Evolutionary conservation across 306 rosid species (phyloP), one percentile per base, ranked within the genome.

Genomic region (Trifolium pratense): DNA sequence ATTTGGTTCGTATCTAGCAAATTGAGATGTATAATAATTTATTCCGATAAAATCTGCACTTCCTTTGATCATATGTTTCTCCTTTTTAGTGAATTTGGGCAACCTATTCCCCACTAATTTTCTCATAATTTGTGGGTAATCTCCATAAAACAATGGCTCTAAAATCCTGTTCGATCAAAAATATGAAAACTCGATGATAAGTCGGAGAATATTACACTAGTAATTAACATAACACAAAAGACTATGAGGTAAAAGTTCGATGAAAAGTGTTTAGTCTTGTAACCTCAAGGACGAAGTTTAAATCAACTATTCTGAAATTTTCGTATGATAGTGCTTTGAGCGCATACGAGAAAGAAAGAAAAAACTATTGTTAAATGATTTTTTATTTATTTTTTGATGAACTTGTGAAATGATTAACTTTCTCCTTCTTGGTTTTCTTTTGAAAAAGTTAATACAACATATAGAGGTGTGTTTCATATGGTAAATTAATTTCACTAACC

Each of bases 21-120:
- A 77, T 3, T n/a, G 62, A 18, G 87, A 80, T 14, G 17, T 49
- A 49, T 84, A 84, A 61, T 84, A 84, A 48, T 84, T 84, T 3
- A 84, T 57, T 2, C 80, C 85, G 31, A 80, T 48, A 36, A 84
- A 84, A 23, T 78, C 78, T 1, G 66, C 3, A 34, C 78, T 61
- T 45, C 85, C 85, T 60, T 78, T 66, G 4, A 84, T 10, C 39
- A 80, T 2, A 2, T 3, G 17, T 57, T 39, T 69, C 59, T 84
- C 73, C 45, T 69, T 17, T 42, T 66, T n/a, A 0, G 80, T 68
- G 61, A 84, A 84, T 3, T 20, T 32, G 3, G 87, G 85, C 9
- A 84, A 52, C 32, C 85, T 74, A 17, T 80, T 68, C 25, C 71
- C 77, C 31, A 84, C 78, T 23, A 68, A 3, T 11, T 57, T 12